phyloP scores from a whole-genome alignment of 352 stramenopile species.

The Phytophthora aleatoria region DNA sequence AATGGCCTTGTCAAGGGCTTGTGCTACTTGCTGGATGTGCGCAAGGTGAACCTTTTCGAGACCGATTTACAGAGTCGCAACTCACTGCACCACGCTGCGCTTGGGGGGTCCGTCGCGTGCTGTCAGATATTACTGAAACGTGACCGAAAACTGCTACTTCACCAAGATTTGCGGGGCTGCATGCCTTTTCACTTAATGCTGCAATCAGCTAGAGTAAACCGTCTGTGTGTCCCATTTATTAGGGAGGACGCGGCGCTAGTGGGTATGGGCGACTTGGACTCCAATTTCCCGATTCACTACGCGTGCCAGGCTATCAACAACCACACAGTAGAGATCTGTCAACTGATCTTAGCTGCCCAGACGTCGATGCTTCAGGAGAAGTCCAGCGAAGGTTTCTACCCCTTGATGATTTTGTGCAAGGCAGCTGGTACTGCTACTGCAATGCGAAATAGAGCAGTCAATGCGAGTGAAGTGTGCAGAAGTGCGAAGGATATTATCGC shows the following conservation, averaged over 20 bases:
- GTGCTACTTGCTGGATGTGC: constrained; percentile 45
- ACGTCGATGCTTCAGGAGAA: constrained; percentile 43
- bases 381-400: constrained; percentile 41
- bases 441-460: not conserved
- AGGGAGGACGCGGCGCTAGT: constrained; percentile 36
- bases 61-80: constrained; percentile 57
- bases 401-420: constrained; percentile 60
- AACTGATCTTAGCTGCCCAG: constrained; percentile 49
- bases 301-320: constrained; percentile 58
- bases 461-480: constrained; percentile 19
- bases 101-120: constrained; percentile 41
- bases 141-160: constrained; percentile 45
- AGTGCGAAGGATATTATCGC: constrained; percentile 43
- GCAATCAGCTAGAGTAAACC: constrained; percentile 47
- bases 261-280: constrained; percentile 49
- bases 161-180: constrained; percentile 56
- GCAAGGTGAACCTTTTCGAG: constrained; percentile 53
- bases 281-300: constrained; percentile 65
- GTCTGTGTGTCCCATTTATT: constrained; percentile 50
- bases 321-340: constrained; percentile 50
- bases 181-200: constrained; percentile 71
- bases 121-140: constrained; percentile 48
- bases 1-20: constrained; percentile 48
- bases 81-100: constrained; percentile 55
- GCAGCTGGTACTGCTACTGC: constrained; percentile 14